Evolutionary conservation across 768 basidiomycete species (phyloP).

Genomic region (Lactarius tabidus): DNA sequence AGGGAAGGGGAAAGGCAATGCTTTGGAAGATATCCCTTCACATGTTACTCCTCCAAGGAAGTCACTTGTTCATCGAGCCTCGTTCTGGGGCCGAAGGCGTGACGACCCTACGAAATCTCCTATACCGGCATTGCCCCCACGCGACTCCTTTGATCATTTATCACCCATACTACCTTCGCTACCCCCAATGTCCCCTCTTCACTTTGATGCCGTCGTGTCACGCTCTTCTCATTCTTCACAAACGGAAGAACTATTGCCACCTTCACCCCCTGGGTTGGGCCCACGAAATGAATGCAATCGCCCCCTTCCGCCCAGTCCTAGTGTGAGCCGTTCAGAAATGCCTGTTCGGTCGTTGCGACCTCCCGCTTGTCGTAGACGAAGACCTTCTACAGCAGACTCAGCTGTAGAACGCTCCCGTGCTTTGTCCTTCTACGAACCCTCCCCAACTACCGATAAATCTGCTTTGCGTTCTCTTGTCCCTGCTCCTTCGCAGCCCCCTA

Average conservation of each 20-base stretch:
- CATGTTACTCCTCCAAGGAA: slow-evolving; percentile 25
- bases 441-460: neutral
- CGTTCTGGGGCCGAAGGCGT: slow-evolving; percentile 28
- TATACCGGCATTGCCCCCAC: slow-evolving; percentile 29
- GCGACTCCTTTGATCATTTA: slow-evolving; percentile 33
- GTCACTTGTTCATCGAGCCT: slow-evolving; percentile 21
- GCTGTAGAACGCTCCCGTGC: slow-evolving; percentile 30
- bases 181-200: slow-evolving; percentile 43
- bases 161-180: slow-evolving; percentile 38
- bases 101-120: slow-evolving; percentile 41
- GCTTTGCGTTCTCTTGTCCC: slow-evolving; percentile 13
- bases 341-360: slow-evolving; percentile 1
- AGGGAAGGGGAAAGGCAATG: slow-evolving; percentile 43
- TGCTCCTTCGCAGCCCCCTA: slow-evolving; percentile 25
- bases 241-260: slow-evolving; percentile 28
- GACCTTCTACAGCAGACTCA: slow-evolving; percentile 45
- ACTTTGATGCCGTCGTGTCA: slow-evolving; percentile 32
- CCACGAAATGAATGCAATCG: neutral
- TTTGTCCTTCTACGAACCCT: slow-evolving; percentile 27
- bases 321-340: slow-evolving; percentile 17
- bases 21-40: slow-evolving; percentile 34
- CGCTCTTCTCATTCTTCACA: slow-evolving; percentile 30
- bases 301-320: slow-evolving; percentile 9
- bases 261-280: slow-evolving; percentile 22
- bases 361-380: slow-evolving; percentile 22